These are phyloP conservation scores for Diaporthe humulicola DNA, from an alignment of 2,329 filamentous ascomycete genomes.

Conservation along the genomic window DNA sequence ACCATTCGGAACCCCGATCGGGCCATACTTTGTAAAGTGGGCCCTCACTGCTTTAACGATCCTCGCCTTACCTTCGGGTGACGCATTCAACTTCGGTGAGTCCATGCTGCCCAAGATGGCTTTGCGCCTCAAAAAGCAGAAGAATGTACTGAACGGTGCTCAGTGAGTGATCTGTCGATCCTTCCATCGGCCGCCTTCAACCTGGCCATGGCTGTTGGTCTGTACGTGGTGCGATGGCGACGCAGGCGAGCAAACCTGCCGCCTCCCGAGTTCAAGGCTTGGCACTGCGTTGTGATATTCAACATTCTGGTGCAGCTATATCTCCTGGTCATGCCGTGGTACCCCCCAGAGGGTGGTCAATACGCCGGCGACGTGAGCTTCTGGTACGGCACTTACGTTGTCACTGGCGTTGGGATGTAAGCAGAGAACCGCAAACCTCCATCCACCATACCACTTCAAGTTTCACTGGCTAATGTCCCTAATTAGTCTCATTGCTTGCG, in stretches of 20 bases:
- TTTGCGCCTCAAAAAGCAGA: not conserved
- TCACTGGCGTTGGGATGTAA: constrained; percentile 74
- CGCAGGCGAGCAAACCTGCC: constrained; percentile 64
- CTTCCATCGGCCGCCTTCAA: constrained; percentile 73
- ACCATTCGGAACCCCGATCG: constrained; percentile 73
- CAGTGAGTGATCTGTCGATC: constrained; percentile 69
- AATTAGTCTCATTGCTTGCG: constrained; percentile 54
- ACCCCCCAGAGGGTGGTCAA: constrained; percentile 71
- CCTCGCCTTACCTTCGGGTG: constrained; percentile 70
- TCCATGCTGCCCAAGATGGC: not conserved
- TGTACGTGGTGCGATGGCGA: constrained; percentile 69
- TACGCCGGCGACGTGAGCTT: constrained; percentile 77
- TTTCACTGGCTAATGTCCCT: not conserved
- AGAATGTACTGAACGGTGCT: not conserved
- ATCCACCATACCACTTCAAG: not conserved
- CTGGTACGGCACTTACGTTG: constrained; percentile 79
- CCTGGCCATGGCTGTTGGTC: constrained; percentile 67
- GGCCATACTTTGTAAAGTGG: constrained; percentile 71
- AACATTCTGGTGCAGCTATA: constrained; percentile 71
- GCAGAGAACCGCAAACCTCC: constrained; percentile 45
- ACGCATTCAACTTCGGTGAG: constrained; percentile 73
- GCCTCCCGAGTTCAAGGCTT: constrained; percentile 67
- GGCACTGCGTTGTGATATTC: constrained; percentile 70
- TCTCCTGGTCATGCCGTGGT: constrained; percentile 79
- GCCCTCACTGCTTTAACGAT: constrained; percentile 70